Base-by-base conservation (phyloP, 2,329 filamentous ascomycete species). In the Aureobasidium musti region DNA sequence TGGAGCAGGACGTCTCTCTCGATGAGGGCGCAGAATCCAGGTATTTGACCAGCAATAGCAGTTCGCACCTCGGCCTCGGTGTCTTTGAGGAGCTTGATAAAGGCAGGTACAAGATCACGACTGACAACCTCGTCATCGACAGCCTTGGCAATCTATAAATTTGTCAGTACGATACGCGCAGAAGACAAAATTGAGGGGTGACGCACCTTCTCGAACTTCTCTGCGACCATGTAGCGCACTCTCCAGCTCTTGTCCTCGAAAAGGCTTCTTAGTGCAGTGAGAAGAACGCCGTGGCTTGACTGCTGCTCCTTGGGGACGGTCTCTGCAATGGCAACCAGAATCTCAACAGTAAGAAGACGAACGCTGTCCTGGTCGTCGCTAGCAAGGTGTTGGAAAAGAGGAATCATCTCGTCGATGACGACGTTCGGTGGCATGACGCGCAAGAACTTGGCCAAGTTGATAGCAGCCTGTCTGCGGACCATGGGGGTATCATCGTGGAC, bases 191-290 rank as follows among this genome's bases (percentile, higher is more conserved):
- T n/a, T 37, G 63, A 54, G 52, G n/a, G 33, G 7, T 21, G n/a
- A 64, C 76, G 59, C 76, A 92, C 92, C 90, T 98, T 97, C 80
- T 99, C 95, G 76, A 97, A 99, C 77, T 92, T 88, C 79, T 99
- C 95, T 57, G 95, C 95, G 73, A 99, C 95, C 95, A 99, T 99
- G 80, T 98, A 99, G 77, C 95, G 88, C 68, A 99, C 95, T 75
- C 95, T 89, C 95, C 95, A 99, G 82, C 95, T 98, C 87, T 98
- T 99, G 79, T 99, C 95, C 75, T 97, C 95, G 80, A 99, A 98
- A 75, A 99, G 81, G 80, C 87, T 96, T 74, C 95, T 89, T 75
- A 99, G 82, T 53, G 94, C 92, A 60, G 91, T 94, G 74, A 99
- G 83, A 67, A 99, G 82, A 66, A 98, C 92, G 63, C 94, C 95